phyloP scores from a whole-genome alignment of 2,329 filamentous ascomycete genomes.

The Colletotrichum godetiae region DNA sequence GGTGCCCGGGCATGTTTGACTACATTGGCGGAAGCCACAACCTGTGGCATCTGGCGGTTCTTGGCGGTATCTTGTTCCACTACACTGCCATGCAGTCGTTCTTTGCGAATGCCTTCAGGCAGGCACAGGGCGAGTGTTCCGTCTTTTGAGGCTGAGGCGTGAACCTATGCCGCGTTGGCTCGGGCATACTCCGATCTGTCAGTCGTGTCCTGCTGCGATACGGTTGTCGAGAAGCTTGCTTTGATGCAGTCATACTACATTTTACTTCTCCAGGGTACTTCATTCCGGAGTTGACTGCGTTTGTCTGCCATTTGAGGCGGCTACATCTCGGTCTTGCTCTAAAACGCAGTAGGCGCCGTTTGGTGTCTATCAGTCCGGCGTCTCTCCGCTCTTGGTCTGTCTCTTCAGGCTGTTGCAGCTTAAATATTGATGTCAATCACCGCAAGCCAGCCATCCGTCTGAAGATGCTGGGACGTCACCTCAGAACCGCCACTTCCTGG shows the following conservation, averaged over 20 bases:
- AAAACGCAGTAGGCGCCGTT: background rate
- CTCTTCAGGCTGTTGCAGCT: background rate
- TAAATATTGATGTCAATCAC: background rate
- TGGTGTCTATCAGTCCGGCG: too few relatives aligned
- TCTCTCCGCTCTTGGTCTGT: background rate
- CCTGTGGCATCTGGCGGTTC: slow-evolving; percentile 94
- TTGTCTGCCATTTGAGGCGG: background rate
- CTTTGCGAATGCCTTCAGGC: slow-evolving; percentile 81
- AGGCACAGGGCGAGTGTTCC: slow-evolving; percentile 71
- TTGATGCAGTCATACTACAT: background rate
- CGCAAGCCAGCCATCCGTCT: background rate
- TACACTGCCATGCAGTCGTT: slow-evolving; percentile 97
- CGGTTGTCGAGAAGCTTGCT: background rate
- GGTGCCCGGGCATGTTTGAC: slow-evolving; percentile 93
- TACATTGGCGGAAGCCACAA: slow-evolving; percentile 97
- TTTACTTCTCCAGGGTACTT: background rate
- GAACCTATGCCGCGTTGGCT: background rate
- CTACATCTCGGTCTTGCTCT: background rate
- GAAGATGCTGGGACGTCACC: background rate
- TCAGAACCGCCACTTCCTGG: background rate
- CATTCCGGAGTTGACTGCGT: too few relatives aligned
- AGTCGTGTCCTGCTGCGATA: background rate
- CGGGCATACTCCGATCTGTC: too few relatives aligned
- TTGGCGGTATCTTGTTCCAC: slow-evolving; percentile 97
- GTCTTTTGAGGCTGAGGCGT: slow-evolving; percentile 53